These are phyloP conservation scores for Phytopythium aichiense DNA, from an alignment of 352 stramenopile species.

Conservation along the genomic window DNA sequence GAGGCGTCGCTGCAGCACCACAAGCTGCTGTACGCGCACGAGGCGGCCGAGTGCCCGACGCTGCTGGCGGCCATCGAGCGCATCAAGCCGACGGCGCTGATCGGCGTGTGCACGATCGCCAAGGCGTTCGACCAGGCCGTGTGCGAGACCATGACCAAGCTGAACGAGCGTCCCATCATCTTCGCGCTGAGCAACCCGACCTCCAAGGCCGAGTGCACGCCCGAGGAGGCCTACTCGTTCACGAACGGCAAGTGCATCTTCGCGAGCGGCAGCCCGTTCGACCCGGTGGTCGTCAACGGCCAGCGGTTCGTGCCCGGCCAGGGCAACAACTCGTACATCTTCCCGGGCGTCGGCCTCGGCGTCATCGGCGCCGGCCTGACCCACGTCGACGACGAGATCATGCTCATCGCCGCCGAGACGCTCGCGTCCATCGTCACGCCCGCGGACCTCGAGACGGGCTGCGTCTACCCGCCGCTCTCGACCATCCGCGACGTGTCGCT, in stretches of 20 bases:
- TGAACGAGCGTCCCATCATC: conserved; percentile 92
- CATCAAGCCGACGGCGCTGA: conserved; percentile 92
- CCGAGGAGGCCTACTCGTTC: conserved; percentile 96
- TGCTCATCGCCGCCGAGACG: conserved; percentile 78
- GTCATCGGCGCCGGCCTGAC: conserved; percentile 84
- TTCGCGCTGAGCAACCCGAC: conserved; percentile 97
- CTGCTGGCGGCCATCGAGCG: conserved; percentile 77
- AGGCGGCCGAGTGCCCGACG: conserved; percentile 55
- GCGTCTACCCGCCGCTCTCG: conserved; percentile 92
- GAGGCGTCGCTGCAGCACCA: conserved; percentile 84
- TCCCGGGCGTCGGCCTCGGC: conserved; percentile 94
- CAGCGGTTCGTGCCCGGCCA: conserved; percentile 83
- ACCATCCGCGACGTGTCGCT: conserved; percentile 92
- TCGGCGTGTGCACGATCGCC: conserved; percentile 91
- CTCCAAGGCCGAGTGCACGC: conserved; percentile 95
- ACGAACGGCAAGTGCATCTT: conserved; percentile 95
- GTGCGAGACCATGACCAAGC: conserved; percentile 84
- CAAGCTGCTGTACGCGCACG: conserved; percentile 87
- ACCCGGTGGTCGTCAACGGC: conserved; percentile 89
- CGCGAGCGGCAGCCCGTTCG: conserved; percentile 94
- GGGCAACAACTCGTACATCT: conserved; percentile 97
- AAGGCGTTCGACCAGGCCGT: conserved; percentile 89
- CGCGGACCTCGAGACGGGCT: conserved; percentile 89
- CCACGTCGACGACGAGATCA: conserved; percentile 76
- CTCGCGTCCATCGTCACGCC: conserved; percentile 73